phyloP scores from a whole-genome alignment of 1,284 basidiomycete species.

The Mycena sp. region DNA sequence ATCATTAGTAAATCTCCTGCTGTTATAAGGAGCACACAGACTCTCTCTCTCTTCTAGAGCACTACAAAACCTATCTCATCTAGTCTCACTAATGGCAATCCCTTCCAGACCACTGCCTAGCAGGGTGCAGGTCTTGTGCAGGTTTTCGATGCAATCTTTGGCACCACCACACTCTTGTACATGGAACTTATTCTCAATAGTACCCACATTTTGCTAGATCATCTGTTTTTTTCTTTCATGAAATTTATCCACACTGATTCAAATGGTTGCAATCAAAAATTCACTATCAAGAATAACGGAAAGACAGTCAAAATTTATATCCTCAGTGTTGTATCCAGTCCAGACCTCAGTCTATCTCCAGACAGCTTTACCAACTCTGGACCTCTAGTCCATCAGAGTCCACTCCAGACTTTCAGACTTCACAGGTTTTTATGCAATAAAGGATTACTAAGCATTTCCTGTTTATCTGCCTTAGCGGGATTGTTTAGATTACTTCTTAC shows the following conservation, averaged over 20 bases:
- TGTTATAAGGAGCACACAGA: slow-evolving; percentile 55
- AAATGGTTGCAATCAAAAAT: slow-evolving; percentile 52
- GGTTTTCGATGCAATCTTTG: slow-evolving; percentile 69
- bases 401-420: too few species aligned
- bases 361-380: too few species aligned
- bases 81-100: slow-evolving; percentile 58
- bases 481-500: too few species aligned
- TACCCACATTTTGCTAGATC: slow-evolving; percentile 63
- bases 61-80: slow-evolving; percentile 65
- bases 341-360: too few species aligned
- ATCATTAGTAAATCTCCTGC: slow-evolving; percentile 54
- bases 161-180: slow-evolving; percentile 66
- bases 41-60: slow-evolving; percentile 61
- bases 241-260: slow-evolving; percentile 25
- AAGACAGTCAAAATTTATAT: slow-evolving; percentile 54
- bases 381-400: too few species aligned
- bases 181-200: slow-evolving; percentile 77
- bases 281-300: slow-evolving; percentile 61
- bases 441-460: too few species aligned
- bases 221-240: slow-evolving; percentile 47
- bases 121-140: slow-evolving; percentile 78
- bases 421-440: too few species aligned
- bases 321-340: slow-evolving; percentile 37
- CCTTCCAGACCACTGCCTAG: slow-evolving; percentile 69
- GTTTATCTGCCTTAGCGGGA: too few species aligned